A percentile compares a stretch with the other conserved stretches of the same genome.
Conservation (phyloP, 2,329 filamentous ascomycete species). For the Tolypocladium ovalisporum region DNA sequence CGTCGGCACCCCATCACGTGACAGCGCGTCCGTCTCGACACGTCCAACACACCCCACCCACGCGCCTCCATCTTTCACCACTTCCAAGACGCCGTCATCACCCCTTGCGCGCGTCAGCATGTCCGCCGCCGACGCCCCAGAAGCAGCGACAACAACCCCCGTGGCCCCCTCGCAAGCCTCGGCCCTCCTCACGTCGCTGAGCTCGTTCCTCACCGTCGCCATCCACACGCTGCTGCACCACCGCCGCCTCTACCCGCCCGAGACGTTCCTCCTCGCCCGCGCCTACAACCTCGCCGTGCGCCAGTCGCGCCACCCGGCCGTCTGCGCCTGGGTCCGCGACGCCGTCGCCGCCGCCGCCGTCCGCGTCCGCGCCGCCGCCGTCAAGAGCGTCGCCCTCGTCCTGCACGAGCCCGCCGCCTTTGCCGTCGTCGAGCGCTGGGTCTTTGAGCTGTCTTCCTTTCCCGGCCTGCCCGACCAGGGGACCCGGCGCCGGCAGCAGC, state of each 20-base stretch:
- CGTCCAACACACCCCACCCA: neutral
- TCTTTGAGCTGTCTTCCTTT: constrained; percentile 45
- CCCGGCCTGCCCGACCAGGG: constrained; percentile 11
- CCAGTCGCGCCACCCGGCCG: constrained; percentile 75
- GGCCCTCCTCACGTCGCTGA: constrained; percentile 56
- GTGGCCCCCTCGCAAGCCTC: constrained; percentile 24
- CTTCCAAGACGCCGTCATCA: neutral
- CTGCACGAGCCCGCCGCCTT: constrained; percentile 29
- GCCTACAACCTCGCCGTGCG: constrained; percentile 78
- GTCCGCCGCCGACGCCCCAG: neutral
- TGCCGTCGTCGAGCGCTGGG: constrained; percentile 47
- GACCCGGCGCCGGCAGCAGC: neutral
- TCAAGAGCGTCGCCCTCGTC: constrained; percentile 35
- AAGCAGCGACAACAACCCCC: neutral
- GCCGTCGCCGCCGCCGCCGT: constrained; percentile 61
- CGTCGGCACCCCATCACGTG: neutral
- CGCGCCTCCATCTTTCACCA: neutral
- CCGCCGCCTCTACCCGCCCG: constrained; percentile 64
- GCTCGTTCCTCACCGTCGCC: constrained; percentile 69
- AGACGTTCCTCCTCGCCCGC: constrained; percentile 67
- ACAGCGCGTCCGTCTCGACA: neutral
- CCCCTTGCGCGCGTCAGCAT: neutral
- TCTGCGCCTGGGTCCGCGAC: constrained; percentile 78
- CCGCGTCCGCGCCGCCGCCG: constrained; percentile 52
- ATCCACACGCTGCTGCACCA: constrained; percentile 82